These are phyloP conservation scores for Pisolithus albus DNA, from an alignment of 768 basidiomycete genomes.

Conservation along the genomic window DNA sequence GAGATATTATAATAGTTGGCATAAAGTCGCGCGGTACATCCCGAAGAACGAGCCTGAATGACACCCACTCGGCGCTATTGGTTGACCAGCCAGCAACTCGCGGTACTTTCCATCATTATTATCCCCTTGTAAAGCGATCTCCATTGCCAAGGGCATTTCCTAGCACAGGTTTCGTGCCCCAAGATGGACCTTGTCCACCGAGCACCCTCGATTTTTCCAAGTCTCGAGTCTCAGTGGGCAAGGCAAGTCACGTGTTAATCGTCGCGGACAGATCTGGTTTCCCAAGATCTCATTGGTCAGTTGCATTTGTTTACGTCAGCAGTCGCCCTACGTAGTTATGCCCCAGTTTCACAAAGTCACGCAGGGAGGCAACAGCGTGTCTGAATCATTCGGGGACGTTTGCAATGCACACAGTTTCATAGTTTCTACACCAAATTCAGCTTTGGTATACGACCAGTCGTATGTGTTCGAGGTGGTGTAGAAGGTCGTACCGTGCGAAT, in stretches of 20 bases:
- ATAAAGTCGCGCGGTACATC: slow-evolving; percentile 27
- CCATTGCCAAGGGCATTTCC: background rate
- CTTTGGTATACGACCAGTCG: too few species aligned
- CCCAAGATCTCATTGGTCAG: background rate
- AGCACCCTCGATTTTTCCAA: background rate
- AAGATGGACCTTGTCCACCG: background rate
- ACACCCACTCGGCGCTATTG: background rate
- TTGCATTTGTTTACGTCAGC: background rate
- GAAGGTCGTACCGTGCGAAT: too few species aligned
- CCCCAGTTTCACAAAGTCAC: background rate
- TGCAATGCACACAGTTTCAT: background rate
- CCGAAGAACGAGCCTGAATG: slow-evolving; percentile 16
- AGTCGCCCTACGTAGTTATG: background rate
- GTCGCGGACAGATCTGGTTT: background rate
- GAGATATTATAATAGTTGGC: slow-evolving; percentile 9
- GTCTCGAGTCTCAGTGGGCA: background rate
- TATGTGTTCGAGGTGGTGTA: too few species aligned
- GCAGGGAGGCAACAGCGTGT: background rate
- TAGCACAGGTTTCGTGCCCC: background rate
- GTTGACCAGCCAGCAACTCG: background rate
- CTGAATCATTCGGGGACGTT: background rate
- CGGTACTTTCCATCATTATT: background rate
- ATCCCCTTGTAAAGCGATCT: background rate
- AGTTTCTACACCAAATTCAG: background rate
- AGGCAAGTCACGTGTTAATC: background rate